phyloP scores from a whole-genome alignment of 1,284 basidiomycete genomes.

The Ceratobasidium sp. region DNA sequence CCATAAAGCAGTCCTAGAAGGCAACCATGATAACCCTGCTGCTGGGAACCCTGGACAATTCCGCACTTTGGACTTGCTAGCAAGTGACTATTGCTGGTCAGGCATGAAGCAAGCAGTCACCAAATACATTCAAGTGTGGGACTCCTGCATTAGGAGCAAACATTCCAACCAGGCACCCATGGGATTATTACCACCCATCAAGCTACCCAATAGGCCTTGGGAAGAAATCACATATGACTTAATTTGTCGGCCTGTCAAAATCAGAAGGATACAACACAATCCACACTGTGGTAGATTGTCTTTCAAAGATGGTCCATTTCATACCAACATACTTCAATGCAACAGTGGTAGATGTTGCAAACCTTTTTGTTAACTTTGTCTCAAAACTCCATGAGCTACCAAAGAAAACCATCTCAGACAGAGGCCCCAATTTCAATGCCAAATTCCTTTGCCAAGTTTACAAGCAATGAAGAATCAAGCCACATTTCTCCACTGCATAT shows the following conservation, averaged over 20 bases:
- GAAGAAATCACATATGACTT: conserved; percentile 21
- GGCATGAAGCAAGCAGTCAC: not conserved
- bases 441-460: not conserved
- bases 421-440: not conserved
- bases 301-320: not conserved
- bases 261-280: conserved; percentile 12
- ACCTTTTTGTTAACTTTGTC: not conserved
- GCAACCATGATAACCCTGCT: not conserved
- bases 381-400: not conserved
- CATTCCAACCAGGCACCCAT: no score
- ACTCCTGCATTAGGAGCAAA: conserved; percentile 3
- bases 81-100: not conserved
- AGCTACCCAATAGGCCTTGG: not conserved
- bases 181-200: no score
- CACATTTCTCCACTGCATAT: no score
- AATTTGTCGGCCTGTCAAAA: not conserved
- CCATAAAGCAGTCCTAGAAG: not conserved
- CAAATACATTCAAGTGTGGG: not conserved
- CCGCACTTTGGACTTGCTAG: not conserved
- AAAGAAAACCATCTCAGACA: not conserved
- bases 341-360: not conserved
- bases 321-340: not conserved
- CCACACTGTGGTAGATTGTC: not conserved
- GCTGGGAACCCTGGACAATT: not conserved
- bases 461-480: no score